Percentiles rank a stretch among this genome's conserved stretches.
phyloP scores from a whole-genome alignment of 106 monocot genomes.

The Platanthera guangdongensis region DNA sequence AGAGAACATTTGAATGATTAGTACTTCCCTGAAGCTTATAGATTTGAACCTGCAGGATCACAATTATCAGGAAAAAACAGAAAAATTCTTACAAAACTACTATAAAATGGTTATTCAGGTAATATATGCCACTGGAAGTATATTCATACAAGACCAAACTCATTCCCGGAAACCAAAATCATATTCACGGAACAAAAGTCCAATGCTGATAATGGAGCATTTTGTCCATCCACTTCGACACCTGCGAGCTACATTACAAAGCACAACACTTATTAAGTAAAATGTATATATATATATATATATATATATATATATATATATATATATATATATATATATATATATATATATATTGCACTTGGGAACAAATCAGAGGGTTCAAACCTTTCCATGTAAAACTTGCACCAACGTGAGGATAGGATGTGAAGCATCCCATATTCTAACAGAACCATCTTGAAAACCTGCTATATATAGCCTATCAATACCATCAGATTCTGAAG shows the following conservation, averaged over 20 bases:
- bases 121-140: conserved; percentile 4
- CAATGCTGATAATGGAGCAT: conserved; percentile 55
- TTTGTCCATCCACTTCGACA: conserved; percentile 33
- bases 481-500: conserved; percentile 27
- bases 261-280: not conserved
- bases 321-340: not conserved
- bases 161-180: conserved; percentile 64
- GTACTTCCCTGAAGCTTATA: conserved; percentile 49
- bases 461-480: conserved; percentile 77
- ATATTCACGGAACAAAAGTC: conserved; percentile 59
- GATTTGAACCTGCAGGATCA: conserved; percentile 47
- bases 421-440: conserved; percentile 90
- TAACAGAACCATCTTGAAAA: conserved; percentile 94
- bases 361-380: not conserved
- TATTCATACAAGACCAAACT: conserved; percentile 74
- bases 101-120: not conserved
- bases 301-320: not conserved
- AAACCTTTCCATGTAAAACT: conserved; percentile 62
- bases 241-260: conserved; percentile 37
- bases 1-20: conserved; percentile 39
- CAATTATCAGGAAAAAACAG: conserved; percentile 3
- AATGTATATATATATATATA: not conserved
- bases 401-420: conserved; percentile 47
- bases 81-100: not conserved
- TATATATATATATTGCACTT: not conserved